These are phyloP conservation scores for Penicillium digitatum DNA, from an alignment of 2,329 filamentous ascomycete genomes.

Conservation along the genomic window DNA sequence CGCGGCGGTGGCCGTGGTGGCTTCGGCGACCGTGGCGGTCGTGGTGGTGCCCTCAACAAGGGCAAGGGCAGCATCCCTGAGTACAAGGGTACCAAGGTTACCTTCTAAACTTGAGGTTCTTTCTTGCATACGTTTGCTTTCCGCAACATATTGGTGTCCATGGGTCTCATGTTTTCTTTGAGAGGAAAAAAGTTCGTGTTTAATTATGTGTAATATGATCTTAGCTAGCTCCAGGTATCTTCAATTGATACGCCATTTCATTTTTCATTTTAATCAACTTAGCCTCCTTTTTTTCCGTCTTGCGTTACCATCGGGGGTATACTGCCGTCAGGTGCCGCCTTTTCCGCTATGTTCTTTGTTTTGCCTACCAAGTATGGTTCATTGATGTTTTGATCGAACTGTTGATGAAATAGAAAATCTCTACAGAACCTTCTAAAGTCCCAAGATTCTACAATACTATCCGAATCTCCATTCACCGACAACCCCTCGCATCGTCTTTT, in stretches of 20 bases:
- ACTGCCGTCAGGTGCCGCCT: conserved; percentile 5
- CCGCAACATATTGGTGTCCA: conserved; percentile 19
- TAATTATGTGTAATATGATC: conserved; percentile 14
- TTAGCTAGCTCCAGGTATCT: conserved; percentile 12
- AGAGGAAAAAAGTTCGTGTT: conserved; percentile 23
- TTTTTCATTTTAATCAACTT: not conserved
- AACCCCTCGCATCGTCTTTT: conserved; percentile 7
- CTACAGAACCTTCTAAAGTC: not conserved
- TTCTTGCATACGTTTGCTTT: conserved; percentile 15
- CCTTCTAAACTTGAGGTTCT: conserved; percentile 49
- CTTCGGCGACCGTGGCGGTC: conserved; percentile 49
- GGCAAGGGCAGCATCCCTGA: conserved; percentile 57
- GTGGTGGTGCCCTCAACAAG: conserved; percentile 46
- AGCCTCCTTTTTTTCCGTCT: not conserved
- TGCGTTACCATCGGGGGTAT: not conserved
- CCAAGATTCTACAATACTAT: not conserved
- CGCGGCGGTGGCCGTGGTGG: conserved; percentile 47
- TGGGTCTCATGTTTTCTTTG: conserved; percentile 18
- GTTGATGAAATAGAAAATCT: not conserved
- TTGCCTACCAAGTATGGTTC: not conserved
- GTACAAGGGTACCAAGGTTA: conserved; percentile 77
- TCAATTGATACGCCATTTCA: conserved; percentile 19
- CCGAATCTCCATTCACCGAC: not conserved
- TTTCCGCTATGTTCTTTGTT: conserved; percentile 12
- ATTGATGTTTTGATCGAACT: not conserved